Percentiles rank a stretch among this genome's conserved stretches.
Evolutionary conservation across 805 yeast species (phyloP).

Genomic region (Yarrowia phangngaensis): DNA sequence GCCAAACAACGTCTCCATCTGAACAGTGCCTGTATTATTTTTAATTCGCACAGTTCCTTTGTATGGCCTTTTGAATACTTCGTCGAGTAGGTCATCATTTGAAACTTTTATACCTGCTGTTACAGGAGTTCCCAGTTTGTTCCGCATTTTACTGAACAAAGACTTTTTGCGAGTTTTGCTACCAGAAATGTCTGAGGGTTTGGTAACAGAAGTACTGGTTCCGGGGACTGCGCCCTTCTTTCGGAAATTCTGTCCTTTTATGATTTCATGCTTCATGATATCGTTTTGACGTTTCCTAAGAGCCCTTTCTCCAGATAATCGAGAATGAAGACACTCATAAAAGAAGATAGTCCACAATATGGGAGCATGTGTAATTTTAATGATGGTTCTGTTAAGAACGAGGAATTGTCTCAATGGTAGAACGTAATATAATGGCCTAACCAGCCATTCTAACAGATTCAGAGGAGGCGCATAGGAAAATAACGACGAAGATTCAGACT

Average conservation of each 20-base stretch:
- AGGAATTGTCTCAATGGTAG: conserved; percentile 38
- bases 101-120: conserved; percentile 31
- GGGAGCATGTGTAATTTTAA: conserved; percentile 42
- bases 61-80: conserved; percentile 36
- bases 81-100: conserved; percentile 36
- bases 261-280: conserved; percentile 25
- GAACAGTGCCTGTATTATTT: conserved; percentile 8
- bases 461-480: conserved; percentile 42
- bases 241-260: conserved; percentile 25
- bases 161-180: too few relatives aligned
- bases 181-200: too few relatives aligned
- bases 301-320: conserved; percentile 26
- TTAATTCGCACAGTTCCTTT: conserved; percentile 33
- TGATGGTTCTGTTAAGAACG: conserved; percentile 37
- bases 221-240: conserved; percentile 10
- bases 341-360: conserved; percentile 38
- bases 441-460: conserved; percentile 37
- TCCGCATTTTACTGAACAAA: conserved; percentile 2
- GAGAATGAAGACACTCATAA: conserved; percentile 36
- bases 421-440: conserved; percentile 37
- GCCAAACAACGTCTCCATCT: conserved; percentile 20
- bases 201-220: too few relatives aligned
- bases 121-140: conserved; percentile 19
- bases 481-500: conserved; percentile 39
- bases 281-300: conserved; percentile 10